These are phyloP conservation scores for Gnaphalium uliginosum DNA, from an alignment of 129 eudicot genomes.

Conservation along the genomic window DNA sequence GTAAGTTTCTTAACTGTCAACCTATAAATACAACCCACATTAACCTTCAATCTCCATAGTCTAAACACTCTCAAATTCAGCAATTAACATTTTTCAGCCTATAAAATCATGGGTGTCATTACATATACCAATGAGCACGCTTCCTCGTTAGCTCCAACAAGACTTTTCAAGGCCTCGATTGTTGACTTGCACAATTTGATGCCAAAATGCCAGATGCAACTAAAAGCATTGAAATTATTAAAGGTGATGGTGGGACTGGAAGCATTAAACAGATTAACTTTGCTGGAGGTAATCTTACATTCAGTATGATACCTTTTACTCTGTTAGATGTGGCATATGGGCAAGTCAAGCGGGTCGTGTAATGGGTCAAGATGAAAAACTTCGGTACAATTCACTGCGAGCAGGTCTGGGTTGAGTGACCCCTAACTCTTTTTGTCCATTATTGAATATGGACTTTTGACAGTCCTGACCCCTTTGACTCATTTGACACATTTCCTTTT, in stretches of 20 bases:
- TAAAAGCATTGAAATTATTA: slow-evolving; percentile 35
- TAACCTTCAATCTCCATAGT: slow-evolving; percentile 5
- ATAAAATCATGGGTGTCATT: slow-evolving; percentile 37
- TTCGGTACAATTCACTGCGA: too few relatives aligned
- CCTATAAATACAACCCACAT: too few relatives aligned
- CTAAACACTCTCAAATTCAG: not conserved
- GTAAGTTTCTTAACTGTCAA: too few relatives aligned
- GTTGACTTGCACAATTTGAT: slow-evolving; percentile 42
- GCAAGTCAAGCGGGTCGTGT: too few relatives aligned
- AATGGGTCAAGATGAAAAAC: too few relatives aligned
- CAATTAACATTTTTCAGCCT: slow-evolving; percentile 1
- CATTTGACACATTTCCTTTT: too few relatives aligned
- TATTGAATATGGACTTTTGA: too few relatives aligned
- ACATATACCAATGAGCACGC: slow-evolving; percentile 38
- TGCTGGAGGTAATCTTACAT: not conserved
- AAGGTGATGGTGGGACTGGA: slow-evolving; percentile 47
- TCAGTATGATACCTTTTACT: too few relatives aligned
- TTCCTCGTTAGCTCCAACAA: slow-evolving; percentile 30
- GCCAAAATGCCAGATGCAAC: slow-evolving; percentile 48
- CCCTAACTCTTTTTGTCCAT: too few relatives aligned
- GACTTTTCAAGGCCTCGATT: slow-evolving; percentile 42
- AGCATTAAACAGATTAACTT: slow-evolving; percentile 42
- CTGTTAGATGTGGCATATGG: too few relatives aligned
- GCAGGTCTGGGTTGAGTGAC: too few relatives aligned
- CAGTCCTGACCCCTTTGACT: too few relatives aligned